A percentile compares a stretch with the other conserved stretches of the same genome.
These are phyloP conservation scores for Blastomyces gilchristii DNA, from an alignment of 2,329 filamentous ascomycete genomes.

Conservation along the genomic window DNA sequence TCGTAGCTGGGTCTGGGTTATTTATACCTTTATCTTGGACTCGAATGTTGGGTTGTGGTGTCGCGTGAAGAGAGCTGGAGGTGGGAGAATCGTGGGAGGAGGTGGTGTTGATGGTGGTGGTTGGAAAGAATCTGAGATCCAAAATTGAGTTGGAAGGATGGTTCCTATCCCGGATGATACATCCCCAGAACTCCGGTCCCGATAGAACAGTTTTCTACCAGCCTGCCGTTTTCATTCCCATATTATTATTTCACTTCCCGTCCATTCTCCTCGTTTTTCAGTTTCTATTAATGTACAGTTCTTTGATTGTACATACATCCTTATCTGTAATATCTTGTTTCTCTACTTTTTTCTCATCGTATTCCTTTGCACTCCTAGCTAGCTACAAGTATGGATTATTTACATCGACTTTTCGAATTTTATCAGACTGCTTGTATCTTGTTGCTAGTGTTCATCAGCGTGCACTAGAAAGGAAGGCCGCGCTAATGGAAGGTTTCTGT, in stretches of 20 bases:
- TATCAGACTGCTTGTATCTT: too few species aligned
- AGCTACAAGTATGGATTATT: not conserved
- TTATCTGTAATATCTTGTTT: not conserved
- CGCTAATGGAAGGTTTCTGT: too few species aligned
- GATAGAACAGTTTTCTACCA: not conserved
- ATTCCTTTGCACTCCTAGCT: not conserved
- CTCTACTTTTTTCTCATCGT: not conserved
- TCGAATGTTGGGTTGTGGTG: conserved; percentile 81
- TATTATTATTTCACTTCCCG: not conserved
- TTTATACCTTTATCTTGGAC: conserved; percentile 93
- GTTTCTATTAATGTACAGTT: not conserved
- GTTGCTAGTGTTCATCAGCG: too few species aligned
- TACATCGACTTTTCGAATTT: not conserved
- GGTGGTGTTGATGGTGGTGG: conserved; percentile 39
- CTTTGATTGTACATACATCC: not conserved
- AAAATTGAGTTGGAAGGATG: conserved; percentile 40
- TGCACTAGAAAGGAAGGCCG: too few species aligned
- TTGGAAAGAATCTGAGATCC: conserved; percentile 61
- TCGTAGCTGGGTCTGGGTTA: conserved; percentile 80
- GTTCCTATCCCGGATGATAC: not conserved
- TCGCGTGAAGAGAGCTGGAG: conserved; percentile 82
- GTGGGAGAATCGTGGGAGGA: conserved; percentile 50
- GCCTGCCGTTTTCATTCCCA: not conserved
- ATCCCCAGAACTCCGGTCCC: not conserved
- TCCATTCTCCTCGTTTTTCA: not conserved